Conservation (phyloP, 2,329 filamentous ascomycete species). For the Hypoxylon sp. region DNA sequence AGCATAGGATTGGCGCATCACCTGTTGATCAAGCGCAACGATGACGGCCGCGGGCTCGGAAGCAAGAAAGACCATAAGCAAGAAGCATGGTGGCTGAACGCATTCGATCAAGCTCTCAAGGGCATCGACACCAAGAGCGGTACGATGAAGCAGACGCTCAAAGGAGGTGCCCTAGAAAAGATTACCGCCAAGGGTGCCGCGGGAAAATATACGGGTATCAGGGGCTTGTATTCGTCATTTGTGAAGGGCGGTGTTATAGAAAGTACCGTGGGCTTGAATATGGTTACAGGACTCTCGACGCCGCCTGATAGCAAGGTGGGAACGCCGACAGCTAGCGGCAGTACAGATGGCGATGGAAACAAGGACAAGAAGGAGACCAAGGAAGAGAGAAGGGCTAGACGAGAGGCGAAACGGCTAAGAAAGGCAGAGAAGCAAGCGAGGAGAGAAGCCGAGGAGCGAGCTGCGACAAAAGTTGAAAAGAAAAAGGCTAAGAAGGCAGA, state of each 20-base stretch:
- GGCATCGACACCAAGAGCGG: constrained; percentile 77
- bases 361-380: constrained; percentile 57
- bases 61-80: constrained; percentile 76
- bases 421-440: constrained; percentile 53
- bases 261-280: constrained; percentile 71
- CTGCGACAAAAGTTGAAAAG: constrained; percentile 52
- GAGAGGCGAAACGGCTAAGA: constrained; percentile 47
- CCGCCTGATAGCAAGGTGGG: constrained; percentile 54
- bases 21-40: constrained; percentile 85
- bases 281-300: constrained; percentile 48
- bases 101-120: constrained; percentile 91
- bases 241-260: constrained; percentile 83
- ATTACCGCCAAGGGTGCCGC: constrained; percentile 66
- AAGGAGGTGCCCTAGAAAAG: constrained; percentile 65
- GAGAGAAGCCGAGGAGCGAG: constrained; percentile 45
- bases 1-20: constrained; percentile 85
- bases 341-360: constrained; percentile 54
- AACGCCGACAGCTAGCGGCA: constrained; percentile 44
- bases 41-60: constrained; percentile 85
- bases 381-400: constrained; percentile 49
- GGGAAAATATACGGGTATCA: constrained; percentile 70
- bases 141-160: constrained; percentile 69
- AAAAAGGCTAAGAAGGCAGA: constrained; percentile 63
- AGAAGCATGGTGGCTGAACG: constrained; percentile 98
- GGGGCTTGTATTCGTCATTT: constrained; percentile 85